Conservation (phyloP, 352 stramenopile species). For the Thraustochytrium sp. region DNA sequence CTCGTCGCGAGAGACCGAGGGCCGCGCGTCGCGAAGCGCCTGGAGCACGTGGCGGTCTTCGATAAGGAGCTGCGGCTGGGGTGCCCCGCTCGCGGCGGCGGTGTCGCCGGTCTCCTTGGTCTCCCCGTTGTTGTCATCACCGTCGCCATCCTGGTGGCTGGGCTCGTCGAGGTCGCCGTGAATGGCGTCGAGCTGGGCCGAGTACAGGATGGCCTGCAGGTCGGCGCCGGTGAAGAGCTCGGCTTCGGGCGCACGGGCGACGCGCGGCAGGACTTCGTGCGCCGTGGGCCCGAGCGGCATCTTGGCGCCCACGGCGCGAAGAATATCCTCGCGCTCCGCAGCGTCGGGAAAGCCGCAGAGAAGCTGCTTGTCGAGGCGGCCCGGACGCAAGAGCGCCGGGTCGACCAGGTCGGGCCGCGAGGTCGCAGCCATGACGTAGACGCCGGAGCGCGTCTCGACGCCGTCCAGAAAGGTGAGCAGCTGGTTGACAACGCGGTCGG, state of each 20-base stretch:
- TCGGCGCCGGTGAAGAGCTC: slow-evolving; percentile 80
- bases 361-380: slow-evolving; percentile 82
- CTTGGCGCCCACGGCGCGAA: slow-evolving; percentile 64
- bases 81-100: not conserved
- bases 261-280: slow-evolving; percentile 64
- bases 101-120: not conserved
- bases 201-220: slow-evolving; percentile 86
- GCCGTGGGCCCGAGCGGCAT: slow-evolving; percentile 67
- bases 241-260: slow-evolving; percentile 65
- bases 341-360: slow-evolving; percentile 81
- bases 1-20: slow-evolving; percentile 31
- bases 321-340: slow-evolving; percentile 68
- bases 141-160: not conserved
- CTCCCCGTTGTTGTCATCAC: not conserved
- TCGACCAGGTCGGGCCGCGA: slow-evolving; percentile 94
- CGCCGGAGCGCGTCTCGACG: slow-evolving; percentile 73
- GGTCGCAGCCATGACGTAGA: slow-evolving; percentile 90
- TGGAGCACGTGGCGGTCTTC: not conserved
- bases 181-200: slow-evolving; percentile 84
- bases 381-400: slow-evolving; percentile 83
- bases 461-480: slow-evolving; percentile 94
- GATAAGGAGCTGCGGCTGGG: not conserved
- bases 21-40: slow-evolving; percentile 1
- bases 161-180: slow-evolving; percentile 66
- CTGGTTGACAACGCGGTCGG: slow-evolving; percentile 94